A percentile compares a stretch with the other conserved stretches of the same genome.
Evolutionary conservation across 2,329 filamentous ascomycete genomes (phyloP).

Genomic region (Emmonsia crescens): DNA sequence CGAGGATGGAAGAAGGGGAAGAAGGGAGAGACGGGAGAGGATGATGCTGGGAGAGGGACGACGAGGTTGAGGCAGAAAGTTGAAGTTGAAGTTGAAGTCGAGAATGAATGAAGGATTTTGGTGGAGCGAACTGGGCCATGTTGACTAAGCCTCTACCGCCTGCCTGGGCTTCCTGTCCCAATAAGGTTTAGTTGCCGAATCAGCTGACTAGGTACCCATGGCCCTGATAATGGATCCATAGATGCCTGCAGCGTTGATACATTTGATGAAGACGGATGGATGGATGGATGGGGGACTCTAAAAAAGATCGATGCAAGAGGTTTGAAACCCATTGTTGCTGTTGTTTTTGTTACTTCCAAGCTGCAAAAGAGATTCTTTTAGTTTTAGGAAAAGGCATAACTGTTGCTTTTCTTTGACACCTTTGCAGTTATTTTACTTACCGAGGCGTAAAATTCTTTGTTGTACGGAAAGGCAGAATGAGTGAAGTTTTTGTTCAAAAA

Average conservation of each 20-base stretch:
- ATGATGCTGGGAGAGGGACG: constrained; percentile 7
- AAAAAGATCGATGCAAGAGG: not conserved
- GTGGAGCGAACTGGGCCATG: not conserved
- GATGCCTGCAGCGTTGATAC: too few species aligned
- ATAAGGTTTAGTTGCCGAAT: not conserved
- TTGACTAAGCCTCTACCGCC: not conserved
- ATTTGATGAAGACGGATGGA: too few species aligned
- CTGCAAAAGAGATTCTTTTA: not conserved
- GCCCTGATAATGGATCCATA: too few species aligned
- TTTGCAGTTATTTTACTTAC: not conserved
- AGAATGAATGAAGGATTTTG: constrained; percentile 2
- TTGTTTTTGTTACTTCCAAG: not conserved
- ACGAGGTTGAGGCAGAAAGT: constrained; percentile 6
- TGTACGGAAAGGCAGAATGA: not conserved
- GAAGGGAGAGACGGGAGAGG: not conserved
- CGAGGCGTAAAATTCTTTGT: not conserved
- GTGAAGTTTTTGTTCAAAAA: not conserved
- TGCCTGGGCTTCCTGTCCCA: not conserved
- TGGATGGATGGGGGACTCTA: too few species aligned
- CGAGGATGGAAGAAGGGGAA: not conserved
- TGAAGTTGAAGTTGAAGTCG: constrained; percentile 2
- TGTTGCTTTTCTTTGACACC: not conserved
- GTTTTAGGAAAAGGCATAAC: not conserved
- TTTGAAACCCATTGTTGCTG: not conserved
- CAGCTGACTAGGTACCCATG: not conserved